Percentiles rank a stretch among this genome's conserved stretches.
These are phyloP conservation scores for Fagus sylvatica DNA, from an alignment of 306 rosid species.

Conservation along the genomic window DNA sequence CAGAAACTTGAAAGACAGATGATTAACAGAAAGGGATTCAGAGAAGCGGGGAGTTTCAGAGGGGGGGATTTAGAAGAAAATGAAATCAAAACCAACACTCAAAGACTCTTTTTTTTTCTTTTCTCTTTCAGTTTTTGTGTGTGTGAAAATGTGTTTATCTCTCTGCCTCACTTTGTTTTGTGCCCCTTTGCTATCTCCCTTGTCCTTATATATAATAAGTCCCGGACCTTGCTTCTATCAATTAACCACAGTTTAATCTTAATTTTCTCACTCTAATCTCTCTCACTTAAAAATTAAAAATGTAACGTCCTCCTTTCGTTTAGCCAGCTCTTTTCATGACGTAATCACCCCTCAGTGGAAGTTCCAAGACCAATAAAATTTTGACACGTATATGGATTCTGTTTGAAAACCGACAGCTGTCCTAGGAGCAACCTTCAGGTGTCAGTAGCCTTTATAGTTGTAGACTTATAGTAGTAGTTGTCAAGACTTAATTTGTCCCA, in stretches of 20 bases:
- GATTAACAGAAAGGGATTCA: constrained; percentile 99
- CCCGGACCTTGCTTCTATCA: neutral
- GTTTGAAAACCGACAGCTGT: constrained; percentile 29
- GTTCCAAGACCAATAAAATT: neutral
- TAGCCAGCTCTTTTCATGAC: constrained; percentile 18
- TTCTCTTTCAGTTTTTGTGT: neutral
- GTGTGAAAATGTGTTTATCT: constrained; percentile 35
- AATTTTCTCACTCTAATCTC: constrained; percentile 30
- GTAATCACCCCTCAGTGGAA: neutral
- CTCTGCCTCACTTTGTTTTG: constrained; percentile 62
- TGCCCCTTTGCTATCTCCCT: neutral
- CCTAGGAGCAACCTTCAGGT: constrained; percentile 28
- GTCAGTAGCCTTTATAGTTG: constrained; percentile 45
- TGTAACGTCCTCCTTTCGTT: neutral
- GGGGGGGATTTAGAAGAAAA: constrained; percentile 10
- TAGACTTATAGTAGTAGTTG: no score
- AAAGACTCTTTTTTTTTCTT: neutral
- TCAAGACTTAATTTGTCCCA: constrained; percentile 5
- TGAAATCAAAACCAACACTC: neutral
- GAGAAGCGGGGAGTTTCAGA: constrained; percentile 88
- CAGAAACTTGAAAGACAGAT: constrained; percentile 87
- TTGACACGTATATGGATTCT: neutral
- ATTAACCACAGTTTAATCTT: constrained; percentile 30
- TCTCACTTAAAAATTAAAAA: constrained; percentile 12
- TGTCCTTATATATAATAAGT: constrained; percentile 35